Conservation (phyloP, 1,284 basidiomycete species). For the Irpex sp. region DNA sequence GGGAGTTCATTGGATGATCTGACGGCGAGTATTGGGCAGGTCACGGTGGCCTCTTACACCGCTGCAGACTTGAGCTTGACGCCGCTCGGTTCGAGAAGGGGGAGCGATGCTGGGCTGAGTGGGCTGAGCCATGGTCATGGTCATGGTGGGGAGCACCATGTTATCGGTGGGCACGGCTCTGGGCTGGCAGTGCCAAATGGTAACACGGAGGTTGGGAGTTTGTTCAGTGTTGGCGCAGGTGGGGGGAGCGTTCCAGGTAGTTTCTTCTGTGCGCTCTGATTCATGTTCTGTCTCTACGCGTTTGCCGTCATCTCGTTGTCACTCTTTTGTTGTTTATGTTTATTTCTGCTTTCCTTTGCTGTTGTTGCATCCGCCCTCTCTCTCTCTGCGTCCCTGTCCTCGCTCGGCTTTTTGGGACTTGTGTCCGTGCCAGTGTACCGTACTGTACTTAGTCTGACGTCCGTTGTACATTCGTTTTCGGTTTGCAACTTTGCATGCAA, state of each 20-base stretch:
- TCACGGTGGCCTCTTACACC: neutral
- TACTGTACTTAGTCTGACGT: neutral
- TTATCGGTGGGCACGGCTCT: neutral
- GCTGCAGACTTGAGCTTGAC: neutral
- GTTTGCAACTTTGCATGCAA: neutral
- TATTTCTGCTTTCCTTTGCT: neutral
- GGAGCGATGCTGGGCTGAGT: neutral
- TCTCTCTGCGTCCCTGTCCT: neutral
- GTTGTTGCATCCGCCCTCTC: neutral
- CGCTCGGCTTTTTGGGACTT: neutral
- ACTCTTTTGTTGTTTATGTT: neutral
- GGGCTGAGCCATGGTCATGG: neutral
- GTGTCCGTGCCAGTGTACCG: no score
- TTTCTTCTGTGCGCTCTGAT: neutral
- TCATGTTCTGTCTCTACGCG: neutral
- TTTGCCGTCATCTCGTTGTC: neutral
- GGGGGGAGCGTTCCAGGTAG: neutral
- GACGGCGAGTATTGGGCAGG: neutral
- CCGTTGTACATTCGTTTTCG: neutral
- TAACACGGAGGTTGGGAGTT: neutral
- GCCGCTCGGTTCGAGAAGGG: neutral
- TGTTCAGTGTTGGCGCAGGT: neutral
- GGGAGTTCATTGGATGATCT: neutral
- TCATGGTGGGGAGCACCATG: neutral
- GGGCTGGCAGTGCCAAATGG: neutral